Evolutionary conservation across 1,284 basidiomycete genomes (phyloP), one percentile per base, ranked within the genome.

Genomic region (Ceratobasidium sp.): DNA sequence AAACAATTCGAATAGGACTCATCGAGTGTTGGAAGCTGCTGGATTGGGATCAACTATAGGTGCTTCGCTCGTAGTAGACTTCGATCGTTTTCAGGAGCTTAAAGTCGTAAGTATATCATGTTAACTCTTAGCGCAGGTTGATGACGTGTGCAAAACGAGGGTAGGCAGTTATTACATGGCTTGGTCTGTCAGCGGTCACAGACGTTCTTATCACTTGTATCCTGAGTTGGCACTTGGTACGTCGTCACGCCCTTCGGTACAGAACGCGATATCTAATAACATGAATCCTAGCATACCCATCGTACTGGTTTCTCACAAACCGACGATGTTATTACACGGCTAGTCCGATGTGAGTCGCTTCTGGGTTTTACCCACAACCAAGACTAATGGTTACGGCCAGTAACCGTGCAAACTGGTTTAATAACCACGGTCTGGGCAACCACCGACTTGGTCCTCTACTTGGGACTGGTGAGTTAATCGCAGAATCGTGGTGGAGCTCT

Each of bases 311-410:
- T 85, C 63, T 79, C 83, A n/a, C 79, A 80, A 5, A 86, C 85
- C 0, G 85, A 86, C 70, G 85, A 85, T 75, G 79, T 85, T 33
- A 83, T 86, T 42, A 85, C 86, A 81, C 83, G 81, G 63, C 87
- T 89, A 64, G 88, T 89, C 64, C 83, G 87, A 76, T 67, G 89
- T 89, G 79, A 69, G 86, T 83, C n/a, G n/a, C n/a, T n/a, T n/a
- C n/a, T n/a, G n/a, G n/a, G n/a, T n/a, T n/a, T n/a, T n/a, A n/a
- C n/a, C n/a, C n/a, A 3, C 15, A 23, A 49, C 18, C 12, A 7
- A 44, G n/a, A 20, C 2, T 49, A 26, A 23, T 3, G 15, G 10
- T 67, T 18, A 28, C 10, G 13, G 12, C 20, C 44, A 67, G 64
- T 49, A 20, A 67, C 64, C n/a, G 44, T 67, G 7, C 64, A 67